A percentile compares a stretch with the other conserved stretches of the same genome.
phyloP scores from a whole-genome alignment of 2,329 filamentous ascomycete species.

The Xylariaceae sp. region DNA sequence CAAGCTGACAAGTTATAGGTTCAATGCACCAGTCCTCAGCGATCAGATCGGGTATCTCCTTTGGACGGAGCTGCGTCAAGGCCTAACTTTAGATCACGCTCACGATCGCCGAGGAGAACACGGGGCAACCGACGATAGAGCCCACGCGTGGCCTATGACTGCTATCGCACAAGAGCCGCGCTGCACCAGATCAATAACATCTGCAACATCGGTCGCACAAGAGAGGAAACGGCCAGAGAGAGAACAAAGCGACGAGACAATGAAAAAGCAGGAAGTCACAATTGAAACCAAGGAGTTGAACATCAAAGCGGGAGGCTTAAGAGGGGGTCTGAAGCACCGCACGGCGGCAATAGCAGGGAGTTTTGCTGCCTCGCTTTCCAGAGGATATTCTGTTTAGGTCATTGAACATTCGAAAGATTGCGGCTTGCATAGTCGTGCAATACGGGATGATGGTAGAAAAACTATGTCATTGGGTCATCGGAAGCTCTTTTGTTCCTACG shows the following conservation, averaged over 20 bases:
- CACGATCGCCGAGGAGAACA: slow-evolving; percentile 14
- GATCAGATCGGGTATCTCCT: slow-evolving; percentile 18
- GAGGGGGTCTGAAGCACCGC: neutral
- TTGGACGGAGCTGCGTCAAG: slow-evolving; percentile 19
- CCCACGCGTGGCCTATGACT: too few species aligned
- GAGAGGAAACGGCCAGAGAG: too few species aligned
- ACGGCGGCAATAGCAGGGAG: neutral
- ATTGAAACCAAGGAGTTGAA: too few species aligned
- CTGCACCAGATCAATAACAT: too few species aligned
- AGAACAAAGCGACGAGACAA: too few species aligned
- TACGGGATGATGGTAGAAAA: neutral
- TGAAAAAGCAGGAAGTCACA: neutral
- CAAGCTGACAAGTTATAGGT: too few species aligned
- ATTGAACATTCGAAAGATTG: neutral
- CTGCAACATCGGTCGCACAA: too few species aligned
- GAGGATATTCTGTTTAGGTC: slow-evolving; percentile 10
- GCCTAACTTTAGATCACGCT: slow-evolving; percentile 15
- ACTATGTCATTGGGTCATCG: too few species aligned
- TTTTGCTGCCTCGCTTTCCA: slow-evolving; percentile 10
- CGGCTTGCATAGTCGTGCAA: neutral
- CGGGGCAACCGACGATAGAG: too few species aligned
- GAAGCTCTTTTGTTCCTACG: too few species aligned
- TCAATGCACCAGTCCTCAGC: slow-evolving; percentile 22
- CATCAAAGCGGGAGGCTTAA: too few species aligned
- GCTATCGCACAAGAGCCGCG: too few species aligned